Conservation (phyloP, 2,329 filamentous ascomycete species). For the Cladophialophora psammophila region DNA sequence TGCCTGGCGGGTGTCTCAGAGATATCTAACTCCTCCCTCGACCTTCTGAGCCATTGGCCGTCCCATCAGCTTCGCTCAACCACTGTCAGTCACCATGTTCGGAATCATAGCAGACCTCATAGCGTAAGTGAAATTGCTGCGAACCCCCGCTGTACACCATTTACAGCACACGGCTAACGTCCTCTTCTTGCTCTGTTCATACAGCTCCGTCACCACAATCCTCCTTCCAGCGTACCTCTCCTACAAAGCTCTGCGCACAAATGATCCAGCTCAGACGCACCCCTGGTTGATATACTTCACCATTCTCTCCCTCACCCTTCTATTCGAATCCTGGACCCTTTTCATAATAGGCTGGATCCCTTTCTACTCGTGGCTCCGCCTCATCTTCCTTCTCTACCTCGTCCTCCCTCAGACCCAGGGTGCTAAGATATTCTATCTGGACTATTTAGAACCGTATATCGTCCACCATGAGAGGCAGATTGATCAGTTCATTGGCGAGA, state of each 20-base stretch:
- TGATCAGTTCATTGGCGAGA: conserved; percentile 83
- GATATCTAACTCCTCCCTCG: conserved; percentile 5
- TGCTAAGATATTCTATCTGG: conserved; percentile 82
- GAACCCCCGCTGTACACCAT: conserved; percentile 19
- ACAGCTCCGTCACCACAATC: conserved; percentile 83
- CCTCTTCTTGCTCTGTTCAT: neutral
- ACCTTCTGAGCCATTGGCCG: neutral
- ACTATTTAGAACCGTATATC: conserved; percentile 86
- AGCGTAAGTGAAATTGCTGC: conserved; percentile 66
- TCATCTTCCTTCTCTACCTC: conserved; percentile 88
- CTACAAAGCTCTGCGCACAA: conserved; percentile 95
- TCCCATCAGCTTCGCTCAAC: neutral
- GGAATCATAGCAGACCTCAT: conserved; percentile 78
- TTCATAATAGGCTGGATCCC: conserved; percentile 91
- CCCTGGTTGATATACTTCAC: conserved; percentile 99
- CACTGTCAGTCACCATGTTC: conserved; percentile 65
- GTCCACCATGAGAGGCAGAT: conserved; percentile 85
- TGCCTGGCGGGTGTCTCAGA: conserved; percentile 13
- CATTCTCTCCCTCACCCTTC: conserved; percentile 79
- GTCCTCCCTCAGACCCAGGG: conserved; percentile 98
- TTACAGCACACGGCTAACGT: conserved; percentile 3
- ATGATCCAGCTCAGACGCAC: conserved; percentile 84
- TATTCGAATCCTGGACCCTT: conserved; percentile 85
- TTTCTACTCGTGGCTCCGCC: conserved; percentile 90
- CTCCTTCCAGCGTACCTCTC: conserved; percentile 96